Conservation (phyloP, 1,284 basidiomycete species). For the Heterobasidion irregulare region DNA sequence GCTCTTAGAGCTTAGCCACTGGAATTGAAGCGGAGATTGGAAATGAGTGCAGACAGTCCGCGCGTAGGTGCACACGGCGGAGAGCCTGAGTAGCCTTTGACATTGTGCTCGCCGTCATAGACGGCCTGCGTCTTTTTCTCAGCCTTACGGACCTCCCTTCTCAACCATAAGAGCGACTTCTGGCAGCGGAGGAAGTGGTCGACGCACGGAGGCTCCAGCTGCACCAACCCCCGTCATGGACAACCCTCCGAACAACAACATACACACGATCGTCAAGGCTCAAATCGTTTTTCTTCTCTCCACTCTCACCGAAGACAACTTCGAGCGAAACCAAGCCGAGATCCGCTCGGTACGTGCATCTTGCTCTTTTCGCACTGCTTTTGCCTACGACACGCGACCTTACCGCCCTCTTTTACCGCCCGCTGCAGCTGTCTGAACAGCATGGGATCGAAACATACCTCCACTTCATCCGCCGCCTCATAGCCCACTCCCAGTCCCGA, state of each 20-base stretch:
- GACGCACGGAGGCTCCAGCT: constrained; percentile 74
- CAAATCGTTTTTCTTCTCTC: constrained; percentile 92
- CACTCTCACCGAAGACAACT: constrained; percentile 91
- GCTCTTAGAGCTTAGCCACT: neutral
- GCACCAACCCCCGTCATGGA: constrained; percentile 49
- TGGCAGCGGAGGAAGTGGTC: constrained; percentile 59
- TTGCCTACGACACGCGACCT: constrained; percentile 1
- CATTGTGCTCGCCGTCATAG: constrained; percentile 23
- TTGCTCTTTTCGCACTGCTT: constrained; percentile 3
- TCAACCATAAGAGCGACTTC: constrained; percentile 59
- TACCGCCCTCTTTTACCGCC: constrained; percentile 11
- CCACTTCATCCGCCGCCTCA: constrained; percentile 90
- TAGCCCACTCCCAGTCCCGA: constrained; percentile 74
- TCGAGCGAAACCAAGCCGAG: constrained; percentile 84
- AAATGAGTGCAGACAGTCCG: neutral
- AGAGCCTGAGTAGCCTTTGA: neutral
- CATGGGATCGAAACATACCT: constrained; percentile 93
- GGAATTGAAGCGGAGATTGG: neutral
- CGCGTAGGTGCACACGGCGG: neutral
- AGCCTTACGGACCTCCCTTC: constrained; percentile 19
- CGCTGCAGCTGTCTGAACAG: constrained; percentile 76
- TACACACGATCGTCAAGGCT: constrained; percentile 76
- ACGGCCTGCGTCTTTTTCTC: constrained; percentile 23
- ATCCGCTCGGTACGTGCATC: constrained; percentile 73
- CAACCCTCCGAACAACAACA: constrained; percentile 50